phyloP scores from a whole-genome alignment of 257 asterid genomes.

The Solanum corneliomulleri region DNA sequence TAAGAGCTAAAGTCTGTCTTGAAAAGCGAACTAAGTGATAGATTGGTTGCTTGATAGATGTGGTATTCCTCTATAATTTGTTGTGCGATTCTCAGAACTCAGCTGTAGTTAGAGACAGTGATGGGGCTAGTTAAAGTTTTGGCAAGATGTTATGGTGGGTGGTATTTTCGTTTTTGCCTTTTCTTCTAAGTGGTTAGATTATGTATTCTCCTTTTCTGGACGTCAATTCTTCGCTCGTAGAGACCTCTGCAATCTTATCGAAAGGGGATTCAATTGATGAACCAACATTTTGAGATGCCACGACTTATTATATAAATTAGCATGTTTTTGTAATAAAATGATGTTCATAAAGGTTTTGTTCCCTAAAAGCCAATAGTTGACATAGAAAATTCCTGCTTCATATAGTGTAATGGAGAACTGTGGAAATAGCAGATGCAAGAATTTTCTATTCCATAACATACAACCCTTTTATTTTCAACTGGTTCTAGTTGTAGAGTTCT shows the following conservation, averaged over 20 bases:
- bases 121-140: background rate
- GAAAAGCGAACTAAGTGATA: background rate
- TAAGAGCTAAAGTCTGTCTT: background rate
- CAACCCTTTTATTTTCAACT: background rate
- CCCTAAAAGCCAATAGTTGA: background rate
- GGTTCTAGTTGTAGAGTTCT: background rate
- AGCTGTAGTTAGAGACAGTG: background rate
- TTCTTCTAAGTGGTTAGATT: background rate
- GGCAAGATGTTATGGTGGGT: background rate
- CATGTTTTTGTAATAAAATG: background rate
- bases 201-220: background rate
- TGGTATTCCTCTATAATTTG: background rate
- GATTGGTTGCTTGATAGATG: background rate
- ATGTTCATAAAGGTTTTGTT: background rate
- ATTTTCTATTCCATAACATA: background rate
- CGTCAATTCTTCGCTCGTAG: background rate
- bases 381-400: background rate
- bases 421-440: background rate
- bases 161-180: background rate
- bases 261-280: background rate
- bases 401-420: background rate
- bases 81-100: background rate
- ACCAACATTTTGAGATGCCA: background rate
- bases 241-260: background rate
- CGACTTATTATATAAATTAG: background rate